Base-by-base conservation (phyloP, 148 eudicot species). In the Chenopodium suecicum region DNA sequence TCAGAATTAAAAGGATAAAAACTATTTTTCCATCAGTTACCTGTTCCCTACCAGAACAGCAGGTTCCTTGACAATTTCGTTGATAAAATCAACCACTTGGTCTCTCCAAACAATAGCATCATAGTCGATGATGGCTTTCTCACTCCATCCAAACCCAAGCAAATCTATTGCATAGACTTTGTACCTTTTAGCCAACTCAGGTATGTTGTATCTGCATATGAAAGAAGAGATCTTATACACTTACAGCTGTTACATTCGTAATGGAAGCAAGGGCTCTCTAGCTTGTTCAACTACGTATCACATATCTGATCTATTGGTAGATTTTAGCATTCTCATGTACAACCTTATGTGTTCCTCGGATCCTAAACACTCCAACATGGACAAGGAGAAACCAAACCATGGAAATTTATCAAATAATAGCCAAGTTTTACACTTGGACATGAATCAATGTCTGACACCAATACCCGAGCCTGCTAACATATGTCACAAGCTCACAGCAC, bases 131-230 rank as follows among this genome's bases (percentile, higher is more conserved):
- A 97, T 79, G 70, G 99, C 98, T 88, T 97, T 97, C 83, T 97
- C 99, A 82, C 99, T 97, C 99, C 97, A 94, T 67, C 99, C 99
- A 83, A 97, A 97, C 54, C 99, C 99, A 62, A 97, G 82, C 87
- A 97, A 91, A 86, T 97, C 99, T 52, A 97, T 23, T 23, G 99
- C 99, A 83, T 92, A 97, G 74, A 94, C 98, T 89, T 92, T 92
- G 86, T 97, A 97, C 16, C 73, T 90, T 88, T 97, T 94, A 67
- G 99, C 95, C 90, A 97, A 87, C 86, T 91, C 99, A 50, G 98
- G 98, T 90, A 97, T 91, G 85, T 94, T 94, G 86, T 97, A 97
- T 92, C 99, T 96, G 84, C 48, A 80, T 9, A 47, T 58, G 56
- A 46, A 68, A 82, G 81, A 64, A 25, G 54, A 50, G 74, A 56